Conservation (phyloP, 1,139 yeast genomes). For the Dujonia santamariae region DNA sequence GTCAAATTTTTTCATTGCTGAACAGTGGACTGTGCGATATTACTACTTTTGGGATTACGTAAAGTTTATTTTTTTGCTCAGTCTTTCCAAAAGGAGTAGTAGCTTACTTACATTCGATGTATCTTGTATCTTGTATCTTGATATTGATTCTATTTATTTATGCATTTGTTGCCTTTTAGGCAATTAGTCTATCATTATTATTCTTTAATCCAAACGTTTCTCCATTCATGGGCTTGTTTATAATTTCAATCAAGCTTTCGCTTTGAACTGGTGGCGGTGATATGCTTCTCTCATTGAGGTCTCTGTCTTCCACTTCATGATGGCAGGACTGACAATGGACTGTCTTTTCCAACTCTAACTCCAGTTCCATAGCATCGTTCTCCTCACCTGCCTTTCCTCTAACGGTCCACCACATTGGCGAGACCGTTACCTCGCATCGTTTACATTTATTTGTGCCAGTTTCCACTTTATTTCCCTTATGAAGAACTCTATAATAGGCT, state of each 20-base stretch:
- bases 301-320: constrained; percentile 15
- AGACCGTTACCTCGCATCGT: constrained; percentile 22
- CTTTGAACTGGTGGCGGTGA: constrained; percentile 11
- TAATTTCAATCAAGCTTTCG: constrained; percentile 18
- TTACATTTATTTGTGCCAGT: constrained; percentile 1
- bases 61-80: no score
- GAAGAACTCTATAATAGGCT: constrained; percentile 11
- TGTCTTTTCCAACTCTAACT: constrained; percentile 3
- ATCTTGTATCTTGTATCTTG: no score
- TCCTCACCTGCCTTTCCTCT: not conserved
- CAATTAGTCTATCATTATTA: constrained; percentile 24
- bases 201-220: constrained; percentile 30
- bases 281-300: constrained; percentile 1
- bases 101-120: no score
- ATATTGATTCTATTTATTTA: no score
- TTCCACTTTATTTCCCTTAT: constrained; percentile 14
- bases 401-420: constrained; percentile 42
- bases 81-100: no score
- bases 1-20: no score
- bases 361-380: constrained; percentile 5
- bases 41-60: no score
- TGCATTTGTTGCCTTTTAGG: no score
- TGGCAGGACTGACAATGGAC: constrained; percentile 34
- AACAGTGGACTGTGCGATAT: no score
- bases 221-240: constrained; percentile 33